Percentiles rank a stretch among this genome's conserved stretches.
Evolutionary conservation across 2,329 filamentous ascomycete species (phyloP).

Genomic region (Sporothrix euskadiensis): DNA sequence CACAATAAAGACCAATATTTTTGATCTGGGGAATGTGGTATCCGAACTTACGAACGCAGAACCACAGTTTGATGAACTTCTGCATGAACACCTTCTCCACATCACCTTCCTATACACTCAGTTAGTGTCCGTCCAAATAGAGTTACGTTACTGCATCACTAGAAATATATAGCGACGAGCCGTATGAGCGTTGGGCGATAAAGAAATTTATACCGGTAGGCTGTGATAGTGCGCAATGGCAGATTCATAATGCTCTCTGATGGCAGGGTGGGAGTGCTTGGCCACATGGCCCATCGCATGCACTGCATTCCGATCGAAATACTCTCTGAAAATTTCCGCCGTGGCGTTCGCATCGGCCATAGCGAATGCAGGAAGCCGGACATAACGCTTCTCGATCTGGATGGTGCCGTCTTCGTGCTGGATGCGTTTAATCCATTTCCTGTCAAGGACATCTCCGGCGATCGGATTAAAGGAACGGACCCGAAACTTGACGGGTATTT

Average conservation of each 20-base stretch:
- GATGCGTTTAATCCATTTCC: slow-evolving; percentile 41
- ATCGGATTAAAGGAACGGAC: slow-evolving; percentile 47
- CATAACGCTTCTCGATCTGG: background rate
- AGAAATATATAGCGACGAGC: no score
- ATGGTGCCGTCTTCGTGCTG: slow-evolving; percentile 2
- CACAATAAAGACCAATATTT: background rate
- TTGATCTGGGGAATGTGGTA: background rate
- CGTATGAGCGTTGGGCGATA: background rate
- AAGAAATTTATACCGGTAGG: slow-evolving; percentile 27
- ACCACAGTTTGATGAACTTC: slow-evolving; percentile 49
- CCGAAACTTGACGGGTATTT: slow-evolving; percentile 41
- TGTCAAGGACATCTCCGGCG: slow-evolving; percentile 43
- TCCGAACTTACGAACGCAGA: slow-evolving; percentile 47
- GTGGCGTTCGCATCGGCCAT: slow-evolving; percentile 27
- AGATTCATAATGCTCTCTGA: slow-evolving; percentile 29
- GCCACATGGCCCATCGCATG: slow-evolving; percentile 38
- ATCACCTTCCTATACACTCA: slow-evolving; percentile 31
- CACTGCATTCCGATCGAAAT: slow-evolving; percentile 40
- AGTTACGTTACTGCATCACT: no score
- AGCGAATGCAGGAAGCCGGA: slow-evolving; percentile 30
- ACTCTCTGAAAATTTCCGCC: slow-evolving; percentile 34
- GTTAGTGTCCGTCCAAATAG: background rate
- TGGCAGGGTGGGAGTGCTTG: slow-evolving; percentile 14
- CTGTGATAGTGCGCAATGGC: slow-evolving; percentile 35
- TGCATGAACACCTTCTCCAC: slow-evolving; percentile 43